Evolutionary conservation across 225 moss, liverwort and hornwort species (phyloP).

Genomic region (Pseudoscleropodium purum): DNA sequence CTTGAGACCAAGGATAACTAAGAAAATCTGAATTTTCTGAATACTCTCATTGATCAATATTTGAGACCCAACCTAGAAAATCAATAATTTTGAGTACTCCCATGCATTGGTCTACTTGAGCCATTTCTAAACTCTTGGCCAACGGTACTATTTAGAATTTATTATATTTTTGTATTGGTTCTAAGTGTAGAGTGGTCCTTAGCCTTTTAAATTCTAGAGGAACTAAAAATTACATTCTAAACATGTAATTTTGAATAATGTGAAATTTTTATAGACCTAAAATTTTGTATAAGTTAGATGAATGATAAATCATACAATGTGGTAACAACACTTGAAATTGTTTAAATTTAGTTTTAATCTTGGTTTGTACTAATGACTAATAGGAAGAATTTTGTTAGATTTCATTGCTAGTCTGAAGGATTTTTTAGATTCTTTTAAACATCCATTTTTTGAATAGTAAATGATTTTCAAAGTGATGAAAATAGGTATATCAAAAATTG

Average conservation of each 20-base stretch:
- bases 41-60: neutral
- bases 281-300: neutral
- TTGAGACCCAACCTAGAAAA: neutral
- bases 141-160: neutral
- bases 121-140: neutral
- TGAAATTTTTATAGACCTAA: no score
- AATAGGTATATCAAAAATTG: neutral
- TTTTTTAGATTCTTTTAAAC: no score
- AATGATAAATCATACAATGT: neutral
- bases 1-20: no score
- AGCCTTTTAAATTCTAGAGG: fast-evolving
- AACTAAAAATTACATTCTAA: neutral
- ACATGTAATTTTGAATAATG: neutral
- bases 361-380: neutral
- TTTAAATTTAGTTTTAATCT: neutral
- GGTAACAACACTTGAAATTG: neutral
- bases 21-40: neutral
- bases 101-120: neutral
- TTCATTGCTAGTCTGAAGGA: neutral
- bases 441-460: no score
- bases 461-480: neutral
- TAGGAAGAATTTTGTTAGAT: neutral
- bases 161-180: neutral
- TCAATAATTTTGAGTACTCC: neutral
- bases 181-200: neutral